These are phyloP conservation scores for Vitis hybrid DNA, from an alignment of 177 flowering plant genomes.

Conservation along the genomic window DNA sequence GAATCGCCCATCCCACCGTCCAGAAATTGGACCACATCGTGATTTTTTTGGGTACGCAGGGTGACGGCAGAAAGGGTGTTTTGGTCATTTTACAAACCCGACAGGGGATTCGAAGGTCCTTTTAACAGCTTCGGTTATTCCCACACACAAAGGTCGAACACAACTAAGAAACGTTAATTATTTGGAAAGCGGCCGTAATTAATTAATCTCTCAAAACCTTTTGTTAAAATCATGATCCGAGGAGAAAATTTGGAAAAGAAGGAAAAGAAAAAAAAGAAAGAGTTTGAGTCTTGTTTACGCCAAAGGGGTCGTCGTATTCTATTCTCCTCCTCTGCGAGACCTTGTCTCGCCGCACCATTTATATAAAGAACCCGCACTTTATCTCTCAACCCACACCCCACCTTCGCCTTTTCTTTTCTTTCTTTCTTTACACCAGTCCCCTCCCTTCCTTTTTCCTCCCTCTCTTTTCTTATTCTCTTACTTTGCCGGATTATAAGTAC, in stretches of 20 bases:
- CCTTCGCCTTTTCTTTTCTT: constrained; percentile 6
- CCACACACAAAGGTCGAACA: constrained; percentile 19
- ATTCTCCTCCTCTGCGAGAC: constrained; percentile 6
- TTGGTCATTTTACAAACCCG: background rate
- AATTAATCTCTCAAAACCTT: too few relatives aligned
- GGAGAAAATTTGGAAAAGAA: too few relatives aligned
- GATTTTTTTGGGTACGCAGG: too few relatives aligned
- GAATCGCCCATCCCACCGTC: constrained; percentile 20
- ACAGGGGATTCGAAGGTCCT: background rate
- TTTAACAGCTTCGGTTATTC: constrained; percentile 20
- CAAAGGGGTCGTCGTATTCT: constrained; percentile 44
- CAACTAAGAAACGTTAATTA: constrained; percentile 5
- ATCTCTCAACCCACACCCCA: constrained; percentile 21
- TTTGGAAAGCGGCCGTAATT: too few relatives aligned
- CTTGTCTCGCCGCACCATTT: constrained; percentile 20
- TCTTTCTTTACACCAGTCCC: background rate
- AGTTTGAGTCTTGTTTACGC: constrained; percentile 85
- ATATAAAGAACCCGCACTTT: constrained; percentile 42
- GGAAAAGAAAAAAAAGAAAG: background rate
- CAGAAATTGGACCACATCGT: too few relatives aligned
- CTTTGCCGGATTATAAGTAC: constrained; percentile 8
- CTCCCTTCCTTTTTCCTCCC: background rate
- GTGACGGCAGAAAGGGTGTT: too few relatives aligned
- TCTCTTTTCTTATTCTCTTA: constrained; percentile 3
- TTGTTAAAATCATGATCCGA: too few relatives aligned